phyloP scores from a whole-genome alignment of 208 protist species.

The Acanthamoeba culbertsoni region DNA sequence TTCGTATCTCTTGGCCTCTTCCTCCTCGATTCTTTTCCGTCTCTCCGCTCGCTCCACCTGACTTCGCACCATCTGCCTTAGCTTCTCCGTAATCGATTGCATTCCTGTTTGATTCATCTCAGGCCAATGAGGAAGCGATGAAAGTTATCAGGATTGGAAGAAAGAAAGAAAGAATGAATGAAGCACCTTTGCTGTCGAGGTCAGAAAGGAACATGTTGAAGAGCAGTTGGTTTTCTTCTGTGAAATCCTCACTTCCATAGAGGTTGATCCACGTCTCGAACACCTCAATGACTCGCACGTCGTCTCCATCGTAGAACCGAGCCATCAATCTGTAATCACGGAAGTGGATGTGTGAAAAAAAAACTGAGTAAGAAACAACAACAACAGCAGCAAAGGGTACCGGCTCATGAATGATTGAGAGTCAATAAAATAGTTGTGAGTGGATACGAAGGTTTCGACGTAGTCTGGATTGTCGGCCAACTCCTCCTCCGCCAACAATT shows the following conservation, averaged over 20 bases:
- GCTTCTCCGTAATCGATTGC: not conserved
- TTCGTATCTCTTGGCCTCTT: not conserved
- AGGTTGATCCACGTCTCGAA: constrained; percentile 58
- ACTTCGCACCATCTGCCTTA: not conserved
- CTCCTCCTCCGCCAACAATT: constrained; percentile 51
- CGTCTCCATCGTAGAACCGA: constrained; percentile 53
- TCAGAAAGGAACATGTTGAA: constrained; percentile 61
- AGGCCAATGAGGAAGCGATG: not conserved
- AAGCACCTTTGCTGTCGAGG: constrained; percentile 10
- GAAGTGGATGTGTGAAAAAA: not conserved
- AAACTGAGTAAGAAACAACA: not conserved
- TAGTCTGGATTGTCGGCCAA: constrained; percentile 13
- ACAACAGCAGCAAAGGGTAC: not conserved
- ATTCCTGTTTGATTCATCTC: not conserved
- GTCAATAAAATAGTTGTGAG: constrained; percentile 62
- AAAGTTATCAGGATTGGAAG: not conserved
- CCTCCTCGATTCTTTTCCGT: not conserved
- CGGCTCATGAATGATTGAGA: constrained; percentile 42
- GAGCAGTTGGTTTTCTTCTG: constrained; percentile 43
- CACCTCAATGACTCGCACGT: constrained; percentile 5
- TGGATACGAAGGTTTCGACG: constrained; percentile 56
- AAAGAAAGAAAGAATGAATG: not conserved
- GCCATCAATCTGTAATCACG: not conserved
- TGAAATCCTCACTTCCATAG: constrained; percentile 51
- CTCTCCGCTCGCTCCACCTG: not conserved